phyloP scores from a whole-genome alignment of 2,329 filamentous ascomycete genomes.

The Sclerotinia sclerotiorum region DNA sequence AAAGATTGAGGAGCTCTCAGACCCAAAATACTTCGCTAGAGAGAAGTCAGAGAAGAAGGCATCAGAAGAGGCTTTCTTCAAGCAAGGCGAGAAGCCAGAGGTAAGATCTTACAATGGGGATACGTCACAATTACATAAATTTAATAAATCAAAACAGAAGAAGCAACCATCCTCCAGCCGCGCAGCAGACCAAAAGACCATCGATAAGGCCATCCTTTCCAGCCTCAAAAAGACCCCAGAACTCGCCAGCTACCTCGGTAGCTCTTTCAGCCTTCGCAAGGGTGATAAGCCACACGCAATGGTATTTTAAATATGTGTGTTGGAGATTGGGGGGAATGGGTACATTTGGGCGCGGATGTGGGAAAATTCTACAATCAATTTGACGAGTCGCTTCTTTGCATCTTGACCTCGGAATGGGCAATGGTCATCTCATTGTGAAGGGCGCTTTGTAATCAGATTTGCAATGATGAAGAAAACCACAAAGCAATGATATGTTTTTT shows the following conservation, averaged over 20 bases:
- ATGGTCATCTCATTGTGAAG: slow-evolving; percentile 52
- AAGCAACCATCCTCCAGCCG: slow-evolving; percentile 91
- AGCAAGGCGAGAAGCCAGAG: slow-evolving; percentile 97
- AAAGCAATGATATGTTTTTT: slow-evolving; percentile 33
- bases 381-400: slow-evolving; percentile 61
- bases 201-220: slow-evolving; percentile 94
- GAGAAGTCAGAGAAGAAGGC: slow-evolving; percentile 96
- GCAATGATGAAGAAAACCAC: slow-evolving; percentile 41
- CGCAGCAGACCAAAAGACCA: slow-evolving; percentile 94
- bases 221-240: slow-evolving; percentile 98
- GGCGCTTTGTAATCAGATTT: slow-evolving; percentile 43
- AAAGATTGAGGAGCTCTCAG: slow-evolving; percentile 78
- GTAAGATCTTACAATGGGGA: slow-evolving; percentile 53
- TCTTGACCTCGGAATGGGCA: slow-evolving; percentile 60
- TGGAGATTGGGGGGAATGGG: slow-evolving; percentile 30
- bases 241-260: slow-evolving; percentile 89
- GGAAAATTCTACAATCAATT: slow-evolving; percentile 44
- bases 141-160: slow-evolving; percentile 63
- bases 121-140: background rate
- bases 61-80: slow-evolving; percentile 98
- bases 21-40: slow-evolving; percentile 88
- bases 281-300: slow-evolving; percentile 99
- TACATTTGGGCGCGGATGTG: slow-evolving; percentile 45
- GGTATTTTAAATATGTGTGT: slow-evolving; percentile 72
- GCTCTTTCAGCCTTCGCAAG: slow-evolving; percentile 97